Conservation (phyloP, 331 rosid genomes). For the Pyrus hybrid region DNA sequence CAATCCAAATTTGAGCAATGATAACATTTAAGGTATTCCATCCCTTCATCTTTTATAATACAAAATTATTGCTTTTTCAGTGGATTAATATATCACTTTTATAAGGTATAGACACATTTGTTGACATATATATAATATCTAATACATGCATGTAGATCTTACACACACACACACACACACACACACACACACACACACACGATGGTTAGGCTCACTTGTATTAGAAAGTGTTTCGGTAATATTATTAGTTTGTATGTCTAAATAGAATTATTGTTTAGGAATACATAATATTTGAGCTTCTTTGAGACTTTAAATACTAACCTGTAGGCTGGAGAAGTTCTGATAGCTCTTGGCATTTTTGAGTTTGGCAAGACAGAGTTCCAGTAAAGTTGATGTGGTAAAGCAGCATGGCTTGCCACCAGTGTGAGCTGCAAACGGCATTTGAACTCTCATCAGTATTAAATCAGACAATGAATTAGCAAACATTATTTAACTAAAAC, state of each 20-base stretch:
- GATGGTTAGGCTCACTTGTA: too few relatives aligned
- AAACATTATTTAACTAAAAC: too few relatives aligned
- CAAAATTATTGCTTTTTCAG: background rate
- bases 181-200: too few relatives aligned
- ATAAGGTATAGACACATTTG: too few relatives aligned
- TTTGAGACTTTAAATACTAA: slow-evolving; percentile 8
- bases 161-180: too few relatives aligned
- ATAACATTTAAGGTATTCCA: background rate
- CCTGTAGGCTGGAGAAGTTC: slow-evolving; percentile 38
- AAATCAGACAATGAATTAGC: background rate
- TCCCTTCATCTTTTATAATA: background rate
- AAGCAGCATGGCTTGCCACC: too few relatives aligned
- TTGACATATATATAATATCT: too few relatives aligned
- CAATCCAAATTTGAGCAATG: background rate
- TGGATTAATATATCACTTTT: background rate
- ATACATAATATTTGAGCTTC: background rate
- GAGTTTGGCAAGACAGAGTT: slow-evolving; percentile 53
- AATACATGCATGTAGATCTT: too few relatives aligned
- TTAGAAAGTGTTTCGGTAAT: too few relatives aligned
- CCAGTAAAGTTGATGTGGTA: too few relatives aligned
- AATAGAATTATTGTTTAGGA: too few relatives aligned
- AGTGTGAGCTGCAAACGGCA: slow-evolving; percentile 30
- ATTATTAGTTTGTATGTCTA: too few relatives aligned
- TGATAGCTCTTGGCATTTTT: slow-evolving; percentile 52
- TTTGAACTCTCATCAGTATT: background rate